Conservation (phyloP, 306 rosid species). For the Potentilla sterilis region DNA sequence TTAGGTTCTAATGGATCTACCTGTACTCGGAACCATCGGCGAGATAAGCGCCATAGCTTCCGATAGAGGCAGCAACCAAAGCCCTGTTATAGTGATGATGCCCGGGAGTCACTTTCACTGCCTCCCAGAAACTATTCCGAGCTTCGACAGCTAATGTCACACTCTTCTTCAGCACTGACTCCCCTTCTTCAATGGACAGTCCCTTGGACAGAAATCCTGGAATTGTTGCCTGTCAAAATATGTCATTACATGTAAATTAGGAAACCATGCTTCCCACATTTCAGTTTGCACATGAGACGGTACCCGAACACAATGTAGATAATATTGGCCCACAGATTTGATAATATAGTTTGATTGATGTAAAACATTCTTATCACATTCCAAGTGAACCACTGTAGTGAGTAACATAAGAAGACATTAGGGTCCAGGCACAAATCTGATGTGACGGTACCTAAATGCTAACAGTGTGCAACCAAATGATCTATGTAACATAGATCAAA, state of each 20-base stretch:
- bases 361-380: neutral
- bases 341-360: neutral
- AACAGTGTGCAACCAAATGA: neutral
- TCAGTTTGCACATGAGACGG: neutral
- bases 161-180: conserved; percentile 53
- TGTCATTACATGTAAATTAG: neutral
- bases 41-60: conserved; percentile 94
- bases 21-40: conserved; percentile 97
- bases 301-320: neutral
- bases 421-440: neutral
- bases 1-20: conserved; percentile 28
- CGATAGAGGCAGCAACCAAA: conserved; percentile 88
- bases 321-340: neutral
- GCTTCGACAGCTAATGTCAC: conserved; percentile 80
- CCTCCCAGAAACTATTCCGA: conserved; percentile 73
- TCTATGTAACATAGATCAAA: neutral
- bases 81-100: conserved; percentile 49
- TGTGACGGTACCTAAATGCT: neutral
- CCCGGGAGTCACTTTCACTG: conserved; percentile 36
- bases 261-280: neutral
- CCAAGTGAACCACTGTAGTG: neutral
- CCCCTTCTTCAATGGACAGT: conserved; percentile 62
- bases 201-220: conserved; percentile 83
- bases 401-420: neutral
- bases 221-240: conserved; percentile 55